These are phyloP conservation scores for Ganoderma lingzhi DNA, from an alignment of 1,284 basidiomycete genomes.

Conservation along the genomic window DNA sequence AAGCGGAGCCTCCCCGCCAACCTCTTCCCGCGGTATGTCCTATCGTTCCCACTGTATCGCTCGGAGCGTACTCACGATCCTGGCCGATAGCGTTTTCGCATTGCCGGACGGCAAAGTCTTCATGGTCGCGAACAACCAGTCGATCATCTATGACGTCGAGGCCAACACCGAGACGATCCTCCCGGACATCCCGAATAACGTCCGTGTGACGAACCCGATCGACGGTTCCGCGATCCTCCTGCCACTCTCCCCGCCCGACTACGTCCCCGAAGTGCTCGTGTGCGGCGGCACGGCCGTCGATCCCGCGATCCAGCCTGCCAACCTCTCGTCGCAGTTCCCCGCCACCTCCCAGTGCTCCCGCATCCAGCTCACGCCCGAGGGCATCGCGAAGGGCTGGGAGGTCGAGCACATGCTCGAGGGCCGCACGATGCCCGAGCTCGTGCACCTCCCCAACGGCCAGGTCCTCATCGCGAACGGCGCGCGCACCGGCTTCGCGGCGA, in stretches of 20 bases:
- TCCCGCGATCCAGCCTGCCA: slow-evolving; percentile 35
- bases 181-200: slow-evolving; percentile 55
- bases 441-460: slow-evolving; percentile 62
- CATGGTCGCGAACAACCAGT: slow-evolving; percentile 54
- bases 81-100: slow-evolving; percentile 24
- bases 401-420: slow-evolving; percentile 37
- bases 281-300: slow-evolving; percentile 51
- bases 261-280: slow-evolving; percentile 55
- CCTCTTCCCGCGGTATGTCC: slow-evolving; percentile 34
- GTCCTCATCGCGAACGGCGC: slow-evolving; percentile 59
- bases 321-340: slow-evolving; percentile 48
- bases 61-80: background rate
- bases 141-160: slow-evolving; percentile 36
- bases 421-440: slow-evolving; percentile 55
- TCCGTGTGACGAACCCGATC: slow-evolving; percentile 51
- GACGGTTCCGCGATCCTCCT: slow-evolving; percentile 55
- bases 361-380: slow-evolving; percentile 30
- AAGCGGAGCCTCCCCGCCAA: slow-evolving; percentile 32
- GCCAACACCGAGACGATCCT: slow-evolving; percentile 48
- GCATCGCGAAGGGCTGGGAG: slow-evolving; percentile 34
- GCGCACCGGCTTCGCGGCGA: slow-evolving; percentile 54
- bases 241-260: slow-evolving; percentile 53
- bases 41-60: background rate
- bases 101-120: slow-evolving; percentile 49
- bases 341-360: slow-evolving; percentile 51